Percentiles rank a stretch among this genome's conserved stretches.
Conservation (phyloP, 441 rosid species). For the Erodium texanum region DNA sequence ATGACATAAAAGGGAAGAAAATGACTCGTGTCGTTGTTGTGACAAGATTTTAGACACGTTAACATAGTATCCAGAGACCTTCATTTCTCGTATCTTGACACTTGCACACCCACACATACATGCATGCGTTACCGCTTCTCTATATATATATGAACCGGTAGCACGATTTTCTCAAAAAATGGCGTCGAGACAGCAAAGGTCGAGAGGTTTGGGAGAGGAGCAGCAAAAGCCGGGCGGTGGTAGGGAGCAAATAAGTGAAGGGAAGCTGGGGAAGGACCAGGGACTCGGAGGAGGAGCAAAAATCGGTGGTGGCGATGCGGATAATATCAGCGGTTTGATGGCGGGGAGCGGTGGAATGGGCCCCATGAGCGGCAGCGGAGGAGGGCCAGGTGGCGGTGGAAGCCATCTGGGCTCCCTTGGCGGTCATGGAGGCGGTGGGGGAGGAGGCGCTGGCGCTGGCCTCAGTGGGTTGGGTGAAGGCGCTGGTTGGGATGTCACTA, state of each 20-base stretch:
- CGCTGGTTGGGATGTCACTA: conserved; percentile 6
- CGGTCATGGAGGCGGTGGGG: neutral
- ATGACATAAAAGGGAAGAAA: too few species aligned
- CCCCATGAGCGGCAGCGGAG: neutral
- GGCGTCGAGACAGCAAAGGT: neutral
- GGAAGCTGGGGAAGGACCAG: neutral
- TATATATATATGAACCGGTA: neutral
- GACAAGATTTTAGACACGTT: neutral
- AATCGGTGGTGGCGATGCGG: neutral
- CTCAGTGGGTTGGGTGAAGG: conserved; percentile 2
- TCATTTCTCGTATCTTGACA: neutral
- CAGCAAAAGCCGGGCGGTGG: too few species aligned
- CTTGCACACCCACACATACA: neutral
- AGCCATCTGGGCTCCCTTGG: neutral
- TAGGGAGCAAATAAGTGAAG: neutral
- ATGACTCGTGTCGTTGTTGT: too few species aligned
- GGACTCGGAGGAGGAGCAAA: neutral
- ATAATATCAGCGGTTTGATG: neutral
- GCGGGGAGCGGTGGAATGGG: neutral
- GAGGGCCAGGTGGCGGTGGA: neutral
- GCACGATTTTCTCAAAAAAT: neutral
- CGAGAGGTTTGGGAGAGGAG: too few species aligned
- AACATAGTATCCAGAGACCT: neutral
- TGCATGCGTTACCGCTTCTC: too few species aligned
- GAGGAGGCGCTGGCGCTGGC: neutral